These are phyloP conservation scores for Trametes maxima DNA, from an alignment of 768 basidiomycete genomes.

Conservation along the genomic window DNA sequence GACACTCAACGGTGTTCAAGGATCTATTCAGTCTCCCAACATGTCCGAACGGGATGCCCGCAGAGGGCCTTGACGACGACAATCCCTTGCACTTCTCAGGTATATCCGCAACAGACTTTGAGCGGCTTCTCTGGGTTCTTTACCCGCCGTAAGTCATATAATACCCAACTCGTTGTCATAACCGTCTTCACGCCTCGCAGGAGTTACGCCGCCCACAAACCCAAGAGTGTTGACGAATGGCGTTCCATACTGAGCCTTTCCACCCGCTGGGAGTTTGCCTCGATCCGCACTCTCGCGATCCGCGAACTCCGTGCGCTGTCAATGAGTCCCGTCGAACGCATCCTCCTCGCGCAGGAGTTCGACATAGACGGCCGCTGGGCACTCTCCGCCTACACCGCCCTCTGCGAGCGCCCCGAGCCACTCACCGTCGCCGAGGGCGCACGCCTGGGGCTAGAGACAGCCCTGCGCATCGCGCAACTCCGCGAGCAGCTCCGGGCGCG, in stretches of 20 bases:
- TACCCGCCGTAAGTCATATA: conserved; percentile 54
- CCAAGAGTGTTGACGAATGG: conserved; percentile 44
- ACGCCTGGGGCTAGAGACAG: conserved; percentile 44
- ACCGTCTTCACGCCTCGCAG: conserved; percentile 36
- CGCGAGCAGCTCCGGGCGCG: conserved; percentile 35
- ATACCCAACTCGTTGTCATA: background rate
- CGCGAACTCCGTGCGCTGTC: conserved; percentile 42
- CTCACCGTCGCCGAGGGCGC: conserved; percentile 43
- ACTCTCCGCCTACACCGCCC: conserved; percentile 37
- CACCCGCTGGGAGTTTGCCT: conserved; percentile 44
- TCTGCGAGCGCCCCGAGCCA: conserved; percentile 41
- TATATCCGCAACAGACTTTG: conserved; percentile 50
- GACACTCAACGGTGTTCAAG: conserved; percentile 49
- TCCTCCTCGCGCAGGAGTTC: conserved; percentile 42
- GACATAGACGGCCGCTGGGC: conserved; percentile 38
- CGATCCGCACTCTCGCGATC: conserved; percentile 42
- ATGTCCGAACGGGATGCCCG: conserved; percentile 13
- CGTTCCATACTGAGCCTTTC: conserved; percentile 42
- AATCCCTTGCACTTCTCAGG: conserved; percentile 42
- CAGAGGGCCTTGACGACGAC: conserved; percentile 32
- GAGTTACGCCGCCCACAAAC: conserved; percentile 53
- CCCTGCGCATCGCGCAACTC: conserved; percentile 40
- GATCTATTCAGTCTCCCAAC: conserved; percentile 29
- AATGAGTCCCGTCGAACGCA: conserved; percentile 40
- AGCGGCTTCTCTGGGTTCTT: conserved; percentile 61